phyloP scores from a whole-genome alignment of 169 alveolate genomes.

The Plasmodium cynomolgi region DNA sequence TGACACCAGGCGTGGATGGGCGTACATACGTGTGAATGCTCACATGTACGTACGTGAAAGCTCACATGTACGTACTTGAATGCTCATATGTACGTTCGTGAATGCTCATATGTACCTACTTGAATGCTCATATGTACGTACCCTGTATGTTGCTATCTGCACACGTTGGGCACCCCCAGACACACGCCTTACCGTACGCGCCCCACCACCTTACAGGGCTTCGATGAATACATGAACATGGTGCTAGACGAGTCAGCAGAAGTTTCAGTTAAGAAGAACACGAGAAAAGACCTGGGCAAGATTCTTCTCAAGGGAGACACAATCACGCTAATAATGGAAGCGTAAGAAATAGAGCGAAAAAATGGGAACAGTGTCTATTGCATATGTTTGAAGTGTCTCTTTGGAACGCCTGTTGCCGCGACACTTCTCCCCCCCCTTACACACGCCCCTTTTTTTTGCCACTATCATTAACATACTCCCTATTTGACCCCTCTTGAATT shows the following conservation, averaged over 20 bases:
- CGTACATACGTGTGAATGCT: not conserved
- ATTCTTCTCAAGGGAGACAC: slow-evolving; percentile 95
- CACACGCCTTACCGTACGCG: not conserved
- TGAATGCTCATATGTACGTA: not conserved
- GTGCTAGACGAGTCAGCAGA: slow-evolving; percentile 96
- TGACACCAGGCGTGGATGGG: not conserved
- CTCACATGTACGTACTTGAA: no score
- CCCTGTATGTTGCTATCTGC: not conserved
- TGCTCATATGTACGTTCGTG: not conserved
- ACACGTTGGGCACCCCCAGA: not conserved
- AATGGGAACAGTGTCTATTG: not conserved
- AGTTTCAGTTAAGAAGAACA: slow-evolving; percentile 89
- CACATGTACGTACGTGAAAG: not conserved
- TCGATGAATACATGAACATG: slow-evolving; percentile 97
- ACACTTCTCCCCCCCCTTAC: not conserved
- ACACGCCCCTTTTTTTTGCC: not conserved
- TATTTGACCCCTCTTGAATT: not conserved
- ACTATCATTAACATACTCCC: no score
- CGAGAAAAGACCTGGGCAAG: slow-evolving; percentile 90
- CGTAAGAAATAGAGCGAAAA: slow-evolving; percentile 1
- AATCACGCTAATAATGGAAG: slow-evolving; percentile 93
- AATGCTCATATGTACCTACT: not conserved
- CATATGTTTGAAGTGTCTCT: not conserved
- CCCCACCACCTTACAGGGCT: slow-evolving; percentile 88
- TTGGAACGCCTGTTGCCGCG: not conserved